phyloP scores from a whole-genome alignment of 2,329 filamentous ascomycete genomes.

The Stromatinia cepivora region DNA sequence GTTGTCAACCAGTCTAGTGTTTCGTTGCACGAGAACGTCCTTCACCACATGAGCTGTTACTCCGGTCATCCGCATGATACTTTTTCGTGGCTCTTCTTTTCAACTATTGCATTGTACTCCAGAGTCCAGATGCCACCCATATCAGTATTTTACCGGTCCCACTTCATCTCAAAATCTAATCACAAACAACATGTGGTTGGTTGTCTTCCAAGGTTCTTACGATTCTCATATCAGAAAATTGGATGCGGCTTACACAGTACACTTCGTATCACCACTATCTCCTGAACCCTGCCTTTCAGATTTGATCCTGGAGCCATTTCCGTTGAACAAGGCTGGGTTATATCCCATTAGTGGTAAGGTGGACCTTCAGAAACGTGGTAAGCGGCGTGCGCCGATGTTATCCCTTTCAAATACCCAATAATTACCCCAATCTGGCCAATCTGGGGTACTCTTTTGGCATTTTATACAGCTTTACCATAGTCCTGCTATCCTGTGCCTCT shows the following conservation, averaged over 20 bases:
- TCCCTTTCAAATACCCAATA: neutral
- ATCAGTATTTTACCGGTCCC: neutral
- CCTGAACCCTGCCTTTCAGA: neutral
- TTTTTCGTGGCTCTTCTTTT: constrained; percentile 18
- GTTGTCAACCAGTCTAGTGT: neutral
- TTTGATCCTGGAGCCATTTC: neutral
- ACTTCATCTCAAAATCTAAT: neutral
- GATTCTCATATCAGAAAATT: constrained; percentile 7
- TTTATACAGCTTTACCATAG: neutral
- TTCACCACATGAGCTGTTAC: constrained; percentile 20
- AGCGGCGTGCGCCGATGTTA: constrained; percentile 18
- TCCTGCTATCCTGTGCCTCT: neutral
- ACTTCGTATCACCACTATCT: constrained; percentile 10
- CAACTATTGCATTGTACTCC: neutral
- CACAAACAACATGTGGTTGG: neutral
- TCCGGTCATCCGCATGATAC: constrained; percentile 19
- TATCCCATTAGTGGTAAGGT: neutral
- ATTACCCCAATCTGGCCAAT: constrained; percentile 6
- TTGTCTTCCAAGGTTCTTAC: neutral
- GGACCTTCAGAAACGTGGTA: constrained; percentile 1
- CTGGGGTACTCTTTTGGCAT: neutral
- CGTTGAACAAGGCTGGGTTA: neutral
- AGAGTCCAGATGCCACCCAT: neutral
- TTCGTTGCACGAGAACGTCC: constrained; percentile 12
- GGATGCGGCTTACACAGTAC: constrained; percentile 15